Evolutionary conservation across 495 filamentous ascomycete species (phyloP).

Genomic region (Aspergillus panamensis): DNA sequence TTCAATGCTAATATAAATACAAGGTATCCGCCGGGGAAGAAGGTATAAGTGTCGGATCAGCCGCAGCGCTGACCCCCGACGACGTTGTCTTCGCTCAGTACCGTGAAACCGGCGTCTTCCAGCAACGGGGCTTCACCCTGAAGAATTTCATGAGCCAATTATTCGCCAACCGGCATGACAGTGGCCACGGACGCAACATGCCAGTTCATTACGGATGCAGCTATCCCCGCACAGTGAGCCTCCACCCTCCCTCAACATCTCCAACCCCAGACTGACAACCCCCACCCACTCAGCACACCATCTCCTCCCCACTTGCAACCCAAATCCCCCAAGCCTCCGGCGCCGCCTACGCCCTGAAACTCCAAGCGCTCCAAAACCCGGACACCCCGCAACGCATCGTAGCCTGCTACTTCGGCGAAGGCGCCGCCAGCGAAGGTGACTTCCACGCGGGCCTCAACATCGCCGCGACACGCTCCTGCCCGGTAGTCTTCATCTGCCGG

Average conservation of each 20-base stretch:
- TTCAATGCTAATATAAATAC: background rate
- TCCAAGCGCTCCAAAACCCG: constrained; percentile 73
- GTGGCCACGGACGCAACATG: constrained; percentile 88
- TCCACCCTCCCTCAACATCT: background rate
- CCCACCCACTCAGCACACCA: constrained; percentile 63
- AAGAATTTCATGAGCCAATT: constrained; percentile 92
- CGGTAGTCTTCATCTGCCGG: constrained; percentile 90
- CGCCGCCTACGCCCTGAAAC: constrained; percentile 90
- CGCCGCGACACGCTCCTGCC: constrained; percentile 87
- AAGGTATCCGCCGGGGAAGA: constrained; percentile 90
- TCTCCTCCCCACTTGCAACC: constrained; percentile 89
- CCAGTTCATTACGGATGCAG: constrained; percentile 91
- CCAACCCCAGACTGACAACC: constrained; percentile 6
- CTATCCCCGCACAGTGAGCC: constrained; percentile 71
- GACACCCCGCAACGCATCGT: constrained; percentile 64
- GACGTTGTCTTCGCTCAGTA: constrained; percentile 96
- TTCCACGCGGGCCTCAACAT: constrained; percentile 98
- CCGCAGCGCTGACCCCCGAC: constrained; percentile 71
- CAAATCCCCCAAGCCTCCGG: constrained; percentile 95
- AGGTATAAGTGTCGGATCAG: constrained; percentile 84
- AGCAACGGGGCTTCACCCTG: constrained; percentile 83
- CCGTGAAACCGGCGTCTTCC: constrained; percentile 85
- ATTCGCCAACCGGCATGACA: constrained; percentile 83
- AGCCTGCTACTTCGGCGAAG: constrained; percentile 94
- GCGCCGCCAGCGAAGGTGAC: constrained; percentile 95